Evolutionary conservation across 192 early-diverging fungal species (phyloP).

Genomic region (Podila clonocystis): DNA sequence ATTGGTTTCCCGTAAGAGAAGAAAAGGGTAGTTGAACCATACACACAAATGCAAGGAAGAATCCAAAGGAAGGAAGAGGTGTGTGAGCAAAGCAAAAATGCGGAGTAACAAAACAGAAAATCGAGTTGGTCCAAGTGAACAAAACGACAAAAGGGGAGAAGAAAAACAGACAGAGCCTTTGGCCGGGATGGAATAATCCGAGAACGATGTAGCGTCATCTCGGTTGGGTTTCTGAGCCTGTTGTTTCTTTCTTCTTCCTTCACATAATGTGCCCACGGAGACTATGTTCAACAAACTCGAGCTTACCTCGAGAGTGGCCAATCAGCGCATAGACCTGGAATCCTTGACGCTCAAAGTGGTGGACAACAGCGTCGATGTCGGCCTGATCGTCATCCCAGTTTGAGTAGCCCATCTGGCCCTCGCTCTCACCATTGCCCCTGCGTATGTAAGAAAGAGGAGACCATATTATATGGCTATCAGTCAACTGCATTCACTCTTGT

Average conservation of each 20-base stretch:
- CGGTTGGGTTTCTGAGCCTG: no score
- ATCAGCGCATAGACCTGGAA: slow-evolving; percentile 51
- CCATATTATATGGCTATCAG: no score
- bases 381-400: slow-evolving; percentile 49
- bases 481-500: not conserved
- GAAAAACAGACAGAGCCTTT: not conserved
- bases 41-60: not conserved
- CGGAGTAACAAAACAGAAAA: no score
- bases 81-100: not conserved
- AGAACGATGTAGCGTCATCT: not conserved
- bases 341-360: slow-evolving; percentile 41
- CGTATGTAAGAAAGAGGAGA: not conserved
- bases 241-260: no score
- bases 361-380: slow-evolving; percentile 46
- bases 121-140: no score
- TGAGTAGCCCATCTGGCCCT: slow-evolving; percentile 38
- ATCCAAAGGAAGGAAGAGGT: not conserved
- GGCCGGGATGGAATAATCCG: not conserved
- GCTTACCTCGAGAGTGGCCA: slow-evolving; percentile 53
- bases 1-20: not conserved
- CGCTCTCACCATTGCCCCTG: slow-evolving; percentile 56
- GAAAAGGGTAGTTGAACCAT: not conserved
- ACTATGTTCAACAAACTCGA: not conserved
- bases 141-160: not conserved
- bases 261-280: no score